Conservation (phyloP, 345 rosid species). For the Pugionium cornutum region DNA sequence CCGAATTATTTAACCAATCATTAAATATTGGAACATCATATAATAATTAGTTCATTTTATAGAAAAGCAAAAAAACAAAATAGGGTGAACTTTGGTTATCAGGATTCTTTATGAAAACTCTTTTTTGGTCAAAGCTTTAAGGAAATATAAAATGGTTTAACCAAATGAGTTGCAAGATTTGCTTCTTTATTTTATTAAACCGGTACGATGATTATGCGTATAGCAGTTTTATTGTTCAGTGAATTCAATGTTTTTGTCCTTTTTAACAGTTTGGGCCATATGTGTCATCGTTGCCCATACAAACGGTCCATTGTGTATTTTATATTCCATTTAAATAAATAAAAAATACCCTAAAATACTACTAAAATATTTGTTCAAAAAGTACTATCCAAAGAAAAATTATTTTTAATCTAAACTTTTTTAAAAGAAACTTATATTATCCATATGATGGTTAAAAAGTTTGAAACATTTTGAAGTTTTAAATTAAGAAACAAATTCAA, state of each 20-base stretch:
- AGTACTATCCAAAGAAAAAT: too few species aligned
- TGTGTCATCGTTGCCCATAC: constrained; percentile 9
- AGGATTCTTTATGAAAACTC: too few species aligned
- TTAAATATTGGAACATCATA: not conserved
- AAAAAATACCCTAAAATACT: too few species aligned
- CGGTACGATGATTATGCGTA: not conserved
- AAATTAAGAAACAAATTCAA: not conserved
- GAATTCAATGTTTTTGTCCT: not conserved
- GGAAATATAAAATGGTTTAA: not conserved
- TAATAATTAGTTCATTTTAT: not conserved
- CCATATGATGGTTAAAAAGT: not conserved
- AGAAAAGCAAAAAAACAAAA: not conserved
- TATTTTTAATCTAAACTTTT: not conserved
- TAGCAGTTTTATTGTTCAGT: not conserved
- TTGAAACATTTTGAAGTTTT: not conserved
- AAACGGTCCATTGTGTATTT: not conserved
- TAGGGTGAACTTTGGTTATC: too few species aligned
- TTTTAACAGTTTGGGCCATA: constrained; percentile 5
- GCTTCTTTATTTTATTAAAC: not conserved
- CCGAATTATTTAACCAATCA: not conserved
- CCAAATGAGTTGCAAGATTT: not conserved
- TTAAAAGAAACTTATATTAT: not conserved
- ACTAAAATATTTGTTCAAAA: too few species aligned
- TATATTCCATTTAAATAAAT: not conserved
- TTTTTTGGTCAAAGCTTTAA: not conserved